A percentile compares a stretch with the other conserved stretches of the same genome.
phyloP scores from a whole-genome alignment of 2,329 filamentous ascomycete genomes.

The Hypomyces perniciosus region DNA sequence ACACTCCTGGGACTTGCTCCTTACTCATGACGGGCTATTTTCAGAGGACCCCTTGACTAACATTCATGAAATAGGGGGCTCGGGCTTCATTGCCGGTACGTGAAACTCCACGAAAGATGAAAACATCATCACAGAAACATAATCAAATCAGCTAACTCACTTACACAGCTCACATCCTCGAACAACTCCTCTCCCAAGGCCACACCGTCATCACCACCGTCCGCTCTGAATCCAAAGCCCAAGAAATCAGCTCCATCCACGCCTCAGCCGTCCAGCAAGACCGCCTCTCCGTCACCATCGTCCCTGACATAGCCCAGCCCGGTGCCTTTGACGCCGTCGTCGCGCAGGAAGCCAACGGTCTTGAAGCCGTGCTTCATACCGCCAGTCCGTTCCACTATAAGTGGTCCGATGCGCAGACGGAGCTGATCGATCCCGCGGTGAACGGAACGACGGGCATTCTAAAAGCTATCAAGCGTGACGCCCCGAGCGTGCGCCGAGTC shows the following conservation, averaged over 20 bases:
- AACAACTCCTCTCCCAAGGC: conserved; percentile 45
- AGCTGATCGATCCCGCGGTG: conserved; percentile 53
- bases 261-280: conserved; percentile 40
- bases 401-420: conserved; percentile 43
- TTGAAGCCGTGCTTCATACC: conserved; percentile 55
- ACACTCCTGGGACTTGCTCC: background rate
- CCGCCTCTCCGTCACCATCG: conserved; percentile 50
- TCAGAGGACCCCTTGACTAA: background rate
- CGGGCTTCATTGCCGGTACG: conserved; percentile 31
- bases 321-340: conserved; percentile 66
- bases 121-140: background rate
- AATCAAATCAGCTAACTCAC: background rate
- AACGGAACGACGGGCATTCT: conserved; percentile 63
- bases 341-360: conserved; percentile 33
- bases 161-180: conserved; percentile 45
- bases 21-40: background rate
- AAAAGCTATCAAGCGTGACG: conserved; percentile 56
- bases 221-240: conserved; percentile 47
- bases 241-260: conserved; percentile 37
- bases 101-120: background rate
- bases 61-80: conserved; percentile 22
- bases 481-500: conserved; percentile 61
- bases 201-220: conserved; percentile 52
- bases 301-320: conserved; percentile 69
- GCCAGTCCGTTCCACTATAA: conserved; percentile 55